A percentile compares a stretch with the other conserved stretches of the same genome.
Evolutionary conservation across 2,329 filamentous ascomycete genomes (phyloP).

Genomic region (Fonsecaea nubica): DNA sequence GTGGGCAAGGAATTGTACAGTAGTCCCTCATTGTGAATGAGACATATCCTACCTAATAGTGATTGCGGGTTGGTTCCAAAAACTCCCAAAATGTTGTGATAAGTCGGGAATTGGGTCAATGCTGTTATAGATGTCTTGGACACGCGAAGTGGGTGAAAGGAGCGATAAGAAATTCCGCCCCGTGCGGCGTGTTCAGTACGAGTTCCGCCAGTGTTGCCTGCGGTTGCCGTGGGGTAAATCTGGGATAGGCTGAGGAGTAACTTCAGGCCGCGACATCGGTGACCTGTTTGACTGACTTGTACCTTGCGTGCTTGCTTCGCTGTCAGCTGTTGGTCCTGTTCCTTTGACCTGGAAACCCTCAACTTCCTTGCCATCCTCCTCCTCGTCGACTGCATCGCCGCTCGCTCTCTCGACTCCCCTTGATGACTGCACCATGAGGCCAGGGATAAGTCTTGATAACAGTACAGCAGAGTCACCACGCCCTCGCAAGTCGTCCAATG

Average conservation of each 20-base stretch:
- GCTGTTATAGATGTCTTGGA: not conserved
- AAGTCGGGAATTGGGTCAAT: conserved; percentile 1
- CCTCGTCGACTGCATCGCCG: not conserved
- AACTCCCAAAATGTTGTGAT: not conserved
- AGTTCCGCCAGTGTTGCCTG: conserved; percentile 1
- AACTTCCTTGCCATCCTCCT: not conserved
- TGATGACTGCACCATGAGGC: conserved; percentile 44
- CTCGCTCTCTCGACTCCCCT: conserved; percentile 1
- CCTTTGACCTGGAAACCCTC: not conserved
- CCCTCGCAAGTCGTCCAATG: conserved; percentile 43
- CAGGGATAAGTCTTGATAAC: conserved; percentile 46
- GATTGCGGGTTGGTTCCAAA: conserved; percentile 1
- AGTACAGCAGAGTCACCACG: conserved; percentile 39
- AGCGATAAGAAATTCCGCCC: conserved; percentile 7
- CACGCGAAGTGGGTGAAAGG: not conserved
- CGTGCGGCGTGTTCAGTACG: not conserved
- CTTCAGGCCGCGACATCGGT: conserved; percentile 27
- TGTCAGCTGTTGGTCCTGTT: conserved; percentile 11
- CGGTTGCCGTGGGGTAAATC: conserved; percentile 23
- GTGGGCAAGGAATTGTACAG: conserved; percentile 31
- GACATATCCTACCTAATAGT: conserved; percentile 26
- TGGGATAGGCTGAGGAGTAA: conserved; percentile 11
- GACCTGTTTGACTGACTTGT: conserved; percentile 16
- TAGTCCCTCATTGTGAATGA: conserved; percentile 28
- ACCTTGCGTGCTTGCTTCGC: conserved; percentile 12